Evolutionary conservation across 2,329 filamentous ascomycete species (phyloP), one percentile per base, ranked within the genome.

Genomic region (Raffaelea ambrosiae): DNA sequence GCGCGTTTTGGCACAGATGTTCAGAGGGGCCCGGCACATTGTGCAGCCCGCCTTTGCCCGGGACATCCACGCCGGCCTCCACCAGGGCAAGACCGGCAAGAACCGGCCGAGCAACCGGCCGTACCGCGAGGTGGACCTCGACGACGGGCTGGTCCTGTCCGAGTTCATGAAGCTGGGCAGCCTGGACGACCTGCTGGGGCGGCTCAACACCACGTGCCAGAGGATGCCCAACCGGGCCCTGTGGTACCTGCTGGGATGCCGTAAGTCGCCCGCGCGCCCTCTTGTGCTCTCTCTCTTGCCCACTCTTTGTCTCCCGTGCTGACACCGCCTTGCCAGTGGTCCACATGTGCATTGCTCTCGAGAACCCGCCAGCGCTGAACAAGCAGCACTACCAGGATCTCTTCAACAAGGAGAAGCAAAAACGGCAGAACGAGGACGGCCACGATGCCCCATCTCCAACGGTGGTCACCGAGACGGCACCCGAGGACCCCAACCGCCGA

Each of bases 121-220:
- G n/a, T 29, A 21, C 40, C 40, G 14, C 10, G 14, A 11, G 20
- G 9, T 48, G 4, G 47, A 48, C 23, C 10, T 31, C 5, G 42
- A 41, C 38, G 1, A 16, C 8, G 16, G 29, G 13, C 11, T 48
- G n/a, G 13, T 48, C 2, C 21, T 51, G 9, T 26, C 40, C 14
- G 49, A 51, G 40, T 48, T 38, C 19, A 48, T 51, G 46, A 33
- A 21, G 7, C 18, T n/a, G n/a, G 49, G 46, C 10, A 31, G 9
- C 10, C 23, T 51, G 19, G 3, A 36, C 2, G 20, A 22, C 23
- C 36, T 46, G 22, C 31, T 51, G 3, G 13, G 4, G 5, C 14
- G 18, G 3, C 21, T 51, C 2, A n/a, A 16, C 2, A 13, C 22
- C 1, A 18, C 31, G 3, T 10, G 35, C 4, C 11, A 26, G 8